Base-by-base conservation (phyloP, 805 yeast species). In the Schizosaccharomyces osmophilus region DNA sequence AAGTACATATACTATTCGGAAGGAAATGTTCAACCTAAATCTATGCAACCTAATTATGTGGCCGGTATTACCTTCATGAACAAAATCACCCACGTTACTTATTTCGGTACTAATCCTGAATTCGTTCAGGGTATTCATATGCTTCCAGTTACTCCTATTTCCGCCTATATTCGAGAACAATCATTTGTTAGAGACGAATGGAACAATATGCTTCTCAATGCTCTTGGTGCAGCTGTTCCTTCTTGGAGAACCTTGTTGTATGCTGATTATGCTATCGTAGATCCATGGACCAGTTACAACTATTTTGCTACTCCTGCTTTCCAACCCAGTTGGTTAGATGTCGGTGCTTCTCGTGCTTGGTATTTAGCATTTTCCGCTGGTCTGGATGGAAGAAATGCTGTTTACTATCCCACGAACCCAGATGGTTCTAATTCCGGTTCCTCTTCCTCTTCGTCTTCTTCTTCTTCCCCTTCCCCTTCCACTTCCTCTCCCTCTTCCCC, bases 291-390 rank as follows among this genome's bases (percentile, higher is more conserved):
- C 0, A 76, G 94, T 0, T 87, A 81, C 68, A 65, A 72, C 1
- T 87, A 79, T 71, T 87, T 86, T 69, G 69, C 82, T 1, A 68
- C 78, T 42, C 66, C 73, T 5, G 73, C 72, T 62, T 88, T 86
- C 77, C 68, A 74, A 57, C 72, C 73, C n/a, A 67, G 70, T 3
- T 78, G 77, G 65, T 78, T 89, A 59, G 97, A 89, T 67, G 79
- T 80, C 62, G 97, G 97, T 1, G 90, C 87, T 77, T 82, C 90
- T 32, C 73, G 82, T 64, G 84, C 96, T 0, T 88, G 95, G 95
- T 82, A 89, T 13, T 74, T 88, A 64, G 82, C 95, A 0, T 85
- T 79, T 65, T 76, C 86, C 58, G 95, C 67, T 42, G 66, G 66
- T 24, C 39, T 62, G 9, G 59, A 59, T 4, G 63, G 63, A 29